Percentiles rank a stretch among this genome's conserved stretches.
These are phyloP conservation scores for Venturia effusa DNA, from an alignment of 2,329 filamentous ascomycete genomes.

Conservation along the genomic window DNA sequence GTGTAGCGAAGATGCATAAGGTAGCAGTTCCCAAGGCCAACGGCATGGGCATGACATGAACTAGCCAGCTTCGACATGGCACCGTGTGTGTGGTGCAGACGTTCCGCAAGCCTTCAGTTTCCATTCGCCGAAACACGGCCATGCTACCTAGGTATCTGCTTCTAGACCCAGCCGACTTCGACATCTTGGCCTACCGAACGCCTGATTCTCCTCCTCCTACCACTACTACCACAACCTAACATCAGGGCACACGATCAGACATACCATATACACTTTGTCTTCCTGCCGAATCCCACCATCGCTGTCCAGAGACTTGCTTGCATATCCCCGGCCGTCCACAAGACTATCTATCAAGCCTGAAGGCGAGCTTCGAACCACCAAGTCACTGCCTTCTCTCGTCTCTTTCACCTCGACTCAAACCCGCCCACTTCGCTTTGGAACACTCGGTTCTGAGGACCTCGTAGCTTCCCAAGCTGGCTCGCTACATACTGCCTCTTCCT, in stretches of 20 bases:
- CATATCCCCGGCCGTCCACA: not conserved
- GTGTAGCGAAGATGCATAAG: not conserved
- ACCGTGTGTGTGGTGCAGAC: too few relatives aligned
- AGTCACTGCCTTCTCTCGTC: not conserved
- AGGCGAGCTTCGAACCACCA: not conserved
- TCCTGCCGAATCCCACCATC: not conserved
- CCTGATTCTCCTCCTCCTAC: not conserved
- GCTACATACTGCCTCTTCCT: not conserved
- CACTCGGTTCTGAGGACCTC: not conserved
- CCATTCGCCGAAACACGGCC: not conserved
- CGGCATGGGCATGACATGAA: not conserved
- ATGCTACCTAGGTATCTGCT: not conserved
- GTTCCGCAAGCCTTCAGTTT: too few relatives aligned
- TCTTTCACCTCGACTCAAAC: not conserved
- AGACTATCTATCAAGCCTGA: not conserved
- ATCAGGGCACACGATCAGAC: not conserved
- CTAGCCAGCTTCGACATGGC: too few relatives aligned
- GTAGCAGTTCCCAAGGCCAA: not conserved
- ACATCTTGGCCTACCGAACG: not conserved
- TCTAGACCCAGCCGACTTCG: not conserved
- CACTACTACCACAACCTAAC: not conserved
- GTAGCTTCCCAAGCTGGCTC: slow-evolving; percentile 5
- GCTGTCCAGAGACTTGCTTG: not conserved
- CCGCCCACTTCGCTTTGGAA: not conserved
- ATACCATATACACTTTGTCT: not conserved